Conservation (phyloP, 2,329 filamentous ascomycete species). For the Dryadomyces quercivorus region DNA sequence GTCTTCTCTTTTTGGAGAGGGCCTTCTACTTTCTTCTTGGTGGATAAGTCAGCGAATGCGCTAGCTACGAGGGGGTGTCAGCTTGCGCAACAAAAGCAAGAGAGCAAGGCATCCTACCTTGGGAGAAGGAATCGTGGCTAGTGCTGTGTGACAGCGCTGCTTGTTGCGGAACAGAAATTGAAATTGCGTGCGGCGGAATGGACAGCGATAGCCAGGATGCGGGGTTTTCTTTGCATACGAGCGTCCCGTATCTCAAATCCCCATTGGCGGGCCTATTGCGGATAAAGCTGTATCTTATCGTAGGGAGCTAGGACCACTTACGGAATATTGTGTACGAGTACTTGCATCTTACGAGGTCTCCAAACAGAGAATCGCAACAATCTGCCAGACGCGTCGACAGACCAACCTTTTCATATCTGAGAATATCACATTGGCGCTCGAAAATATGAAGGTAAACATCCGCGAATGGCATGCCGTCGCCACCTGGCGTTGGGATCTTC, state of each 20-base stretch:
- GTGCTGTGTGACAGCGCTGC: neutral
- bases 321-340: neutral
- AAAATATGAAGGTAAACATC: constrained; percentile 83
- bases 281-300: neutral
- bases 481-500: constrained; percentile 95
- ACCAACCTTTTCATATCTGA: no score
- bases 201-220: neutral
- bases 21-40: neutral
- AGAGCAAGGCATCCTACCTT: neutral
- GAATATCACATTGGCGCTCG: neutral
- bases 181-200: neutral
- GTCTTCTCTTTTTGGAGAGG: neutral
- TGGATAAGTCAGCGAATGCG: neutral
- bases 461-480: constrained; percentile 89
- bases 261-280: neutral
- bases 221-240: neutral
- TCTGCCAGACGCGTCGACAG: neutral
- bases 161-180: neutral
- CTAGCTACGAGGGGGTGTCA: neutral
- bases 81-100: neutral
- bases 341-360: neutral
- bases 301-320: neutral
- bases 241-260: neutral
- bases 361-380: neutral
- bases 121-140: neutral